A percentile compares a stretch with the other conserved stretches of the same genome.
Evolutionary conservation across 2,329 filamentous ascomycete species (phyloP).

Genomic region (Trichoderma atrobrunneum): DNA sequence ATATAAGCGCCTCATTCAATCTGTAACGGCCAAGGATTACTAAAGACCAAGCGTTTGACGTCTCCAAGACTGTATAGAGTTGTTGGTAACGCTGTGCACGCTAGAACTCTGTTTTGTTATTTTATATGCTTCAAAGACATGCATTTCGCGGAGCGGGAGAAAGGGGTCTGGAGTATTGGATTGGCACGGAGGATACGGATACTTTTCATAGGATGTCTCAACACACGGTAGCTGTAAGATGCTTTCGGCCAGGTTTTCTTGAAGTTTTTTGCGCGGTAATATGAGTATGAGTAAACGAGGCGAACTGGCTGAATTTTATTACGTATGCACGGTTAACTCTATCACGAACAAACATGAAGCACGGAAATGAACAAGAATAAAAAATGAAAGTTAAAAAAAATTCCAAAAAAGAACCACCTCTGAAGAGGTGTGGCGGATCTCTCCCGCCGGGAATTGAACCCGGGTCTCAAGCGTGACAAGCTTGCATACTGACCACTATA

Average conservation of each 20-base stretch:
- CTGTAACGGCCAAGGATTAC: constrained; percentile 36
- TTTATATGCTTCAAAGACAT: constrained; percentile 18
- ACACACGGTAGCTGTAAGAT: neutral
- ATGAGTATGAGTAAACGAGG: neutral
- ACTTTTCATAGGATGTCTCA: neutral
- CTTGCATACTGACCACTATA: constrained; percentile 19
- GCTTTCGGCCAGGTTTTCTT: neutral
- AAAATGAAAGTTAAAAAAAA: neutral
- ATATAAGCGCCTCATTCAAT: constrained; percentile 39
- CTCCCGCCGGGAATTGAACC: constrained; percentile 20
- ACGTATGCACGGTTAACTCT: neutral
- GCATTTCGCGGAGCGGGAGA: constrained; percentile 17
- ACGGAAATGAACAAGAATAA: neutral
- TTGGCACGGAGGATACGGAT: neutral
- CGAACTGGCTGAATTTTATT: neutral
- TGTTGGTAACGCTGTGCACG: constrained; percentile 6
- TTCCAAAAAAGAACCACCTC: constrained; percentile 8
- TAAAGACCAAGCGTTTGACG: constrained; percentile 20
- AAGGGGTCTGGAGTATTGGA: constrained; percentile 19
- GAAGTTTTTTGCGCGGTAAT: neutral
- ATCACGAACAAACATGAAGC: neutral
- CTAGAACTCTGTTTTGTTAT: constrained; percentile 9
- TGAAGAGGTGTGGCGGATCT: constrained; percentile 14
- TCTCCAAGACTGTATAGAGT: neutral
- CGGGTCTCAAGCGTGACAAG: constrained; percentile 20